Evolutionary conservation across 257 asterid species (phyloP), one percentile per base, ranked within the genome.

Genomic region (Solanum piurae): DNA sequence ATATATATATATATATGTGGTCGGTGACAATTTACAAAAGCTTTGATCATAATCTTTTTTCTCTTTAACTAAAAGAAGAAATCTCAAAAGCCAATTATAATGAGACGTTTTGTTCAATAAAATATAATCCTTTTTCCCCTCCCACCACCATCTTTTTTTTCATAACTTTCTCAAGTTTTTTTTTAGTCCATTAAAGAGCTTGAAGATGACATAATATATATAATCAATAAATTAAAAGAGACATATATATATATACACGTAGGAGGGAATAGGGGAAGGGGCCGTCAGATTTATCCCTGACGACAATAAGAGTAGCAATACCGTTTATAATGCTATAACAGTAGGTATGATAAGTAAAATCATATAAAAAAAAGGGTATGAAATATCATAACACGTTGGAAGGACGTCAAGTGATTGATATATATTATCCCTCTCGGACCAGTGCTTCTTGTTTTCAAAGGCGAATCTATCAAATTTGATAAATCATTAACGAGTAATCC

Each of bases 1-100:
- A 60, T 52, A n/a, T n/a, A n/a, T n/a, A 69, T 84, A 23, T 87
- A 83, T 52, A 69, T 87, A 23, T 87, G 84, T 58, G 85, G 87
- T 80, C 85, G 68, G 69, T 80, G 40, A 49, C 69, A 9, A 80
- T 80, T 16, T 29, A 3, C 16, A 46, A 79, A 80, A 80, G 42
- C 42, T 80, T 80, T 80, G 27, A 27, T 80, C n/a, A 42, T 38
- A 40, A 76, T 33, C 69, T 40, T 34, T 42, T 12, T 69, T 33
- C 9, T 34, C 83, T 62, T 86, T 86, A 44, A 34, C 14, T 23
- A 44, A 85, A 87, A 86, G 33, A 58, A 55, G 60, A 44, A 72
- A 42, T 46, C 55, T 72, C 31, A 89, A 49, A 62, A 29, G 46
- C 85, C 73, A 31, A 80, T 87, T 46, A 52, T 8, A 60, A 1